These are phyloP conservation scores for Plasmodium sp. DNA, from an alignment of 169 alveolate species.

Conservation along the genomic window DNA sequence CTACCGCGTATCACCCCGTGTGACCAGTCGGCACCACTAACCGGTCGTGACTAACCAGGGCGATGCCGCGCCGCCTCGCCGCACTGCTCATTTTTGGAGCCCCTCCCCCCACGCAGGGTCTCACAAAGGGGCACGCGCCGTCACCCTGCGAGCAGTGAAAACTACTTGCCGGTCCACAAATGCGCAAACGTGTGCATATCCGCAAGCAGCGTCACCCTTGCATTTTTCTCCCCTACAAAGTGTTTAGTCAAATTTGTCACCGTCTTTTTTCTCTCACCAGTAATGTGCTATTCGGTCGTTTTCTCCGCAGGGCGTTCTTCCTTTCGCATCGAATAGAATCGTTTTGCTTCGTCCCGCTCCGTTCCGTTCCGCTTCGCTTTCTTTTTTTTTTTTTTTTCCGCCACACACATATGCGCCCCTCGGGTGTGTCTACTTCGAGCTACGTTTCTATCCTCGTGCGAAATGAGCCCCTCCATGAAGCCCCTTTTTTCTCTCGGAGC, in stretches of 20 bases:
- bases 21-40: neutral
- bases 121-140: neutral
- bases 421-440: conserved; percentile 1
- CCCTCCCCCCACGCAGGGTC: neutral
- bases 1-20: too few relatives aligned
- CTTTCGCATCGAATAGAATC: neutral
- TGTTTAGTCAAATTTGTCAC: neutral
- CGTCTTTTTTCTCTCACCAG: neutral
- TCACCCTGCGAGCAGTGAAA: neutral
- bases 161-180: neutral
- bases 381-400: neutral
- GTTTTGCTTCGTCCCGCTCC: neutral
- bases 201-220: neutral
- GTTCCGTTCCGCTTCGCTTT: neutral
- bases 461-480: neutral
- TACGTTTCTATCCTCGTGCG: neutral
- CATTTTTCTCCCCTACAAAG: neutral
- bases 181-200: neutral
- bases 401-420: neutral
- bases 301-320: neutral
- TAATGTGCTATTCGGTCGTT: neutral
- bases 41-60: neutral
- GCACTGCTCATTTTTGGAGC: neutral
- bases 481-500: neutral
- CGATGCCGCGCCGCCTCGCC: neutral